Base-by-base conservation (phyloP, 768 basidiomycete species). In the Psilocybe tampanensis region DNA sequence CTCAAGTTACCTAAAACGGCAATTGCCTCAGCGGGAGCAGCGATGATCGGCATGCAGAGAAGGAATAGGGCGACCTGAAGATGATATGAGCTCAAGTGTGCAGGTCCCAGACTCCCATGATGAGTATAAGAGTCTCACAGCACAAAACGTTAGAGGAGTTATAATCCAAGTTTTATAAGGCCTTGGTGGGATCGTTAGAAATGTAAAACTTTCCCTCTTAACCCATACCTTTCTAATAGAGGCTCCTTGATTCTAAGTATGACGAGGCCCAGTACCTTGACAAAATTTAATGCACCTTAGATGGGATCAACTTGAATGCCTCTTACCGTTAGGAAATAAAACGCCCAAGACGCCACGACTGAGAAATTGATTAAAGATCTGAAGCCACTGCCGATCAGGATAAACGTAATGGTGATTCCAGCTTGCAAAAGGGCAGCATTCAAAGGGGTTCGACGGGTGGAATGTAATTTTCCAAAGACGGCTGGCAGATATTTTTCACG, bases 141-240 rank as follows among this genome's bases (percentile, higher is more conserved):
- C 88, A 65, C 94, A 96, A 72, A 98, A 98, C 4, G 79, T 85
- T 26, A 98, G 76, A 1, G 96, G 96, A 0, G 96, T 98, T 34
- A 84, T 81, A 32, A 97, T 89, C 88, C 89, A 97, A 5, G 94
- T 91, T 65, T 85, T 91, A 69, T 98, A 98, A 1, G 96, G 96
- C 55, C 95, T 92, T 59, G n/a, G 62, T 21, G 51, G 33, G 48
- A n/a, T 32, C 18, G 9, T 32, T 44, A 52, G 15, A 26, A 47
- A 44, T 47, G 23, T 33, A 26, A 48, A 6, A 54, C 9, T 39
- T 17, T 17, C 18, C 26, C 33, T 19, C n/a, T 53, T 26, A 26
- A 15, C n/a, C 12, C 26, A 54, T 54, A 85, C 92, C 93, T 82
- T 66, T 94, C 88, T 11, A 99, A 78, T 63, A 86, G 80, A 0